Conservation (phyloP, 1,139 yeast species). For the Scheffersomyces parashehatae region DNA sequence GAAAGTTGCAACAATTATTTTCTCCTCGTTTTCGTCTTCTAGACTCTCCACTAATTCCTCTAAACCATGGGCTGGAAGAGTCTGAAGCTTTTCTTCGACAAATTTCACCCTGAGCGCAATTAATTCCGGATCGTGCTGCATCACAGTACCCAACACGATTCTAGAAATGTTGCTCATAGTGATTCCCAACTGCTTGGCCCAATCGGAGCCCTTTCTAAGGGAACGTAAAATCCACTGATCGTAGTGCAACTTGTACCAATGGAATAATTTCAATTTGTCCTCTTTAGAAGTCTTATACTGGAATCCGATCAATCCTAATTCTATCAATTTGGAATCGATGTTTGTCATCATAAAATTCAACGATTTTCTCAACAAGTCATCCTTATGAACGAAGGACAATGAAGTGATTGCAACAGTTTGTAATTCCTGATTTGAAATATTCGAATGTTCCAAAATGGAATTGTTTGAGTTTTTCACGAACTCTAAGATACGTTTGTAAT, state of each 20-base stretch:
- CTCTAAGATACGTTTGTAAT: constrained; percentile 57
- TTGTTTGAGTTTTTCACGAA: constrained; percentile 50
- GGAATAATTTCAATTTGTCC: constrained; percentile 38
- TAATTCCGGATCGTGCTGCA: constrained; percentile 36
- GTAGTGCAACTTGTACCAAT: constrained; percentile 56
- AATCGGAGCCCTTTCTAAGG: constrained; percentile 43
- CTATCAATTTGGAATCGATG: constrained; percentile 55
- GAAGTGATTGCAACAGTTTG: constrained; percentile 58
- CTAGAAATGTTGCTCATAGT: constrained; percentile 43
- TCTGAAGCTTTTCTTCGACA: constrained; percentile 27
- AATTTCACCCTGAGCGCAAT: constrained; percentile 23
- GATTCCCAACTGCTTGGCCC: constrained; percentile 38
- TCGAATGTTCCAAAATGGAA: constrained; percentile 34
- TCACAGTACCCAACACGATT: constrained; percentile 42
- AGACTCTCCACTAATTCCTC: constrained; percentile 20
- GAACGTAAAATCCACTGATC: constrained; percentile 51
- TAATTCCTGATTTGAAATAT: constrained; percentile 32
- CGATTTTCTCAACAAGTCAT: constrained; percentile 50
- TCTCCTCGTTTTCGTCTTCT: constrained; percentile 21
- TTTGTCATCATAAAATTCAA: constrained; percentile 57
- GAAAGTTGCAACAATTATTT: constrained; percentile 10
- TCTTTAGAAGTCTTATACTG: constrained; percentile 21
- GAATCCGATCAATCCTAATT: constrained; percentile 55
- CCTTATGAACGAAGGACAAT: constrained; percentile 47
- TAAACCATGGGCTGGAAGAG: constrained; percentile 39